Evolutionary conservation across 768 basidiomycete genomes (phyloP).

Genomic region (Fomitopsis serialis): DNA sequence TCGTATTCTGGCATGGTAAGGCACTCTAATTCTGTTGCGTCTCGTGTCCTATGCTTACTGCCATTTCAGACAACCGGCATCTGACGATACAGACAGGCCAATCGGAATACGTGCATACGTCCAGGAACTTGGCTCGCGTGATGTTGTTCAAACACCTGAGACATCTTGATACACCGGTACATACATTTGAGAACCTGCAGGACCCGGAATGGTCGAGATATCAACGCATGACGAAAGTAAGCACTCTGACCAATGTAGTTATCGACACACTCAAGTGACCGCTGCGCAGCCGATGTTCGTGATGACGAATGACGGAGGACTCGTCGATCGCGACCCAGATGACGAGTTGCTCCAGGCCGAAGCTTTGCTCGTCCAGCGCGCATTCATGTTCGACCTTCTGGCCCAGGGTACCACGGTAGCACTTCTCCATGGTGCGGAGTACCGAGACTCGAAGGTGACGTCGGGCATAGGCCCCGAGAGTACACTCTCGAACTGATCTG

Average conservation of each 20-base stretch:
- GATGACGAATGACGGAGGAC: conserved; percentile 51
- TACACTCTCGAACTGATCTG: background rate
- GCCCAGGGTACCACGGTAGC: conserved; percentile 45
- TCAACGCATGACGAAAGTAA: conserved; percentile 35
- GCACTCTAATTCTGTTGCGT: background rate
- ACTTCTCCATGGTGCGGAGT: conserved; percentile 48
- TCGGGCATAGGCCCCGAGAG: no score
- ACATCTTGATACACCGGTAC: conserved; percentile 35
- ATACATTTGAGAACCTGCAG: conserved; percentile 37
- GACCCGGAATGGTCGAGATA: conserved; percentile 49
- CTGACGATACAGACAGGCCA: conserved; percentile 34
- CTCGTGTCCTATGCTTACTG: background rate
- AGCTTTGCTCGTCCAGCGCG: conserved; percentile 40
- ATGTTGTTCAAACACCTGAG: conserved; percentile 47
- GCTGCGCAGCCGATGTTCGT: conserved; percentile 58
- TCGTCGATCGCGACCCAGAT: conserved; percentile 10
- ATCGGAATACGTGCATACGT: conserved; percentile 31
- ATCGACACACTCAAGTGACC: conserved; percentile 9
- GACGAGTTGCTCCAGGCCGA: conserved; percentile 13
- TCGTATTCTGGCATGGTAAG: conserved; percentile 59
- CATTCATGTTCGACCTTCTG: conserved; percentile 45
- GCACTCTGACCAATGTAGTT: background rate
- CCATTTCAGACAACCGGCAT: conserved; percentile 37
- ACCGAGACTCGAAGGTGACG: conserved; percentile 57
- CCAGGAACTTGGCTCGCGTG: conserved; percentile 46